Conservation (phyloP, 441 rosid genomes). For the Melastoma candidum region DNA sequence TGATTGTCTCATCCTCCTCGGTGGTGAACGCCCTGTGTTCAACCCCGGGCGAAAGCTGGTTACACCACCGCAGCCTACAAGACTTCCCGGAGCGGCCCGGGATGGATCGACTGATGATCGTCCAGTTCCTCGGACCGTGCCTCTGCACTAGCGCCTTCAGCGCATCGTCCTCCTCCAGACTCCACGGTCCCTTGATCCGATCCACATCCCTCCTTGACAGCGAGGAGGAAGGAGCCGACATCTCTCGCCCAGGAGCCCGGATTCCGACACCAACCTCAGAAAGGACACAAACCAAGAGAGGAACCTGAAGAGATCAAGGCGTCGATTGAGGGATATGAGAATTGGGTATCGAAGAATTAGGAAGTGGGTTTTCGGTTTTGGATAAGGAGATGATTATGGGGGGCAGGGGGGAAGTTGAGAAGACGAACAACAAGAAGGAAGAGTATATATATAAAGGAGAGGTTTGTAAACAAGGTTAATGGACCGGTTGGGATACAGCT, state of each 20-base stretch:
- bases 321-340: not conserved
- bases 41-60: constrained; percentile 59
- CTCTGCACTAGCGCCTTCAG: constrained; percentile 39
- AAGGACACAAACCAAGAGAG: not conserved
- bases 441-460: constrained; percentile 18
- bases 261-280: not conserved
- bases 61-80: constrained; percentile 63
- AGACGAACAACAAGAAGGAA: not conserved
- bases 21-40: constrained; percentile 55
- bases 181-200: constrained; percentile 77
- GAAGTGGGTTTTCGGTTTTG: not conserved
- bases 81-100: constrained; percentile 71
- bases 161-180: constrained; percentile 62
- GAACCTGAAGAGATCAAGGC: too few species aligned
- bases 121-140: constrained; percentile 66
- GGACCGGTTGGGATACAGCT: constrained; percentile 70
- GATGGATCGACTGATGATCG: constrained; percentile 50
- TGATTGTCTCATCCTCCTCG: constrained; percentile 50
- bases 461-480: not conserved
- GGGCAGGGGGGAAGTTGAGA: not conserved
- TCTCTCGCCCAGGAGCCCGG: constrained; percentile 16
- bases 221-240: constrained; percentile 12
- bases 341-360: not conserved
- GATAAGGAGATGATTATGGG: not conserved
- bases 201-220: constrained; percentile 35